phyloP scores from a whole-genome alignment of 352 stramenopile species.

The Pythium angustatum region DNA sequence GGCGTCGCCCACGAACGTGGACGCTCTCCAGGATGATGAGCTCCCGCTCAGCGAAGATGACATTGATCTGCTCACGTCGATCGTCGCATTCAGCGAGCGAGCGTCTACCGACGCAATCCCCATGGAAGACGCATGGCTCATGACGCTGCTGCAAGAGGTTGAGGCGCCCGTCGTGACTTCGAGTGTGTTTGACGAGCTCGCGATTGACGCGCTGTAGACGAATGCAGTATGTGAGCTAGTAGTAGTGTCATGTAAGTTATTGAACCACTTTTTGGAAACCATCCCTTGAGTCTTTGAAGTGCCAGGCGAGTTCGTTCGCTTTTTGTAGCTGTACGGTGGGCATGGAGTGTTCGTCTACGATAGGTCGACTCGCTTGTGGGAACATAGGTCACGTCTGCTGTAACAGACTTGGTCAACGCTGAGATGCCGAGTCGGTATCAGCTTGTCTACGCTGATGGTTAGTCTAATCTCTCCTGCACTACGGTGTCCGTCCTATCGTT shows the following conservation, averaged over 20 bases:
- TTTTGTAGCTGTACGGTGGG: too few species aligned
- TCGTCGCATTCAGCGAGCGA: constrained; percentile 13
- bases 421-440: too few species aligned
- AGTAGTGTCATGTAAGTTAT: constrained; percentile 6
- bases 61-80: constrained; percentile 19
- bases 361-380: too few species aligned
- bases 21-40: constrained; percentile 2
- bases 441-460: too few species aligned
- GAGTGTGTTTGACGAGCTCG: constrained; percentile 5
- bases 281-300: background rate
- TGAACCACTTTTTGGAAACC: background rate
- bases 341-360: too few species aligned
- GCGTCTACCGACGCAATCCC: background rate
- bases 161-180: constrained; percentile 5
- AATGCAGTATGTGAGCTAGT: background rate
- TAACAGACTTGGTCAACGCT: too few species aligned
- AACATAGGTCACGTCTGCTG: too few species aligned
- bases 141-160: constrained; percentile 18
- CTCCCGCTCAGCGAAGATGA: constrained; percentile 16
- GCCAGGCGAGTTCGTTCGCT: too few species aligned
- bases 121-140: constrained; percentile 19
- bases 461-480: too few species aligned
- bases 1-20: constrained; percentile 19
- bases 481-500: too few species aligned
- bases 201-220: constrained; percentile 5